A percentile compares a stretch with the other conserved stretches of the same genome.
Conservation (phyloP, 306 rosid genomes). For the Coriaria nepalensis region DNA sequence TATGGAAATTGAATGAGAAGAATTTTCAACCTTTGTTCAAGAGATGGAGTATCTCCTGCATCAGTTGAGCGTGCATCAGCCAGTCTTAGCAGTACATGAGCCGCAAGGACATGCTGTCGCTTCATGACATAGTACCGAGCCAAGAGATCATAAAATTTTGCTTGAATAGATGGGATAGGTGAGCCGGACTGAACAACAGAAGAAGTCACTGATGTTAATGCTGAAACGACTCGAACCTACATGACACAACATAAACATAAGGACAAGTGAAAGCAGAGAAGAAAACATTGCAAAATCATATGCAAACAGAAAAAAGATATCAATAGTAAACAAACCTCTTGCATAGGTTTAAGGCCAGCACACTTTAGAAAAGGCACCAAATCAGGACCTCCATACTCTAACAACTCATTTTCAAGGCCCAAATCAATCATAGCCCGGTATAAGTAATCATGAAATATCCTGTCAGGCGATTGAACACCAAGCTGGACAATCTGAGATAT, state of each 20-base stretch:
- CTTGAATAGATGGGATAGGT: constrained; percentile 45
- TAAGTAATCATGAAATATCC: constrained; percentile 72
- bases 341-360: constrained; percentile 63
- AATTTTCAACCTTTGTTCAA: constrained; percentile 59
- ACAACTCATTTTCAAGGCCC: constrained; percentile 84
- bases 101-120: constrained; percentile 91
- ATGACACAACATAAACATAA: constrained; percentile 19
- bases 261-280: constrained; percentile 7
- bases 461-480: constrained; percentile 87
- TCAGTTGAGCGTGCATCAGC: constrained; percentile 73
- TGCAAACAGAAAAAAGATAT: constrained; percentile 10
- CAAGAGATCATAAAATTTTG: constrained; percentile 74
- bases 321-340: constrained; percentile 41
- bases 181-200: constrained; percentile 54
- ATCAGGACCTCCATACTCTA: constrained; percentile 96
- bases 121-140: constrained; percentile 83
- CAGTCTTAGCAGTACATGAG: constrained; percentile 68
- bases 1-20: constrained; percentile 6
- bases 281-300: constrained; percentile 6
- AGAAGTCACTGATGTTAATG: constrained; percentile 44
- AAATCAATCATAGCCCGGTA: constrained; percentile 88
- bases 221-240: constrained; percentile 57
- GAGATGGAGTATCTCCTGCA: constrained; percentile 49
- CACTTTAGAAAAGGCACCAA: constrained; percentile 75
- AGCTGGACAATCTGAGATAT: constrained; percentile 90